phyloP scores from a whole-genome alignment of 768 basidiomycete genomes.

The Boletus patriciae region DNA sequence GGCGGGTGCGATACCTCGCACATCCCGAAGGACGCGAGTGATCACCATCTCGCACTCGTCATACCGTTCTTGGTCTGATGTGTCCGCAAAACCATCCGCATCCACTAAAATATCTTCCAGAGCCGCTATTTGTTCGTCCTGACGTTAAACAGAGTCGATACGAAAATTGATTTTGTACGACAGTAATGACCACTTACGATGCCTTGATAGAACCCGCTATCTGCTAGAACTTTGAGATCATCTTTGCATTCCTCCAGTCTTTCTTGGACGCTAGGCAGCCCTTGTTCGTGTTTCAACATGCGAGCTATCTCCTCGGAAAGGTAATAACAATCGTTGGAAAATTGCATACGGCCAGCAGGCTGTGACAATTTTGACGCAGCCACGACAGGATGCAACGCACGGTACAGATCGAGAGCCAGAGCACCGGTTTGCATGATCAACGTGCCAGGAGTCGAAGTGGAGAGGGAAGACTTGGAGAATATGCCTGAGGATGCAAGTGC shows the following conservation, averaged over 20 bases:
- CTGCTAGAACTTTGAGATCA: conserved; percentile 54
- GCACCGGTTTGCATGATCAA: conserved; percentile 61
- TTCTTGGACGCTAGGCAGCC: conserved; percentile 37
- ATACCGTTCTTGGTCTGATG: conserved; percentile 69
- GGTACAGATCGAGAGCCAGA: conserved; percentile 73
- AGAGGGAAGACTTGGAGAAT: conserved; percentile 37
- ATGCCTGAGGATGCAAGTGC: conserved; percentile 59
- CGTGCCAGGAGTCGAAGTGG: conserved; percentile 45
- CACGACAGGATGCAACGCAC: conserved; percentile 73
- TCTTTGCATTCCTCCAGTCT: conserved; percentile 52
- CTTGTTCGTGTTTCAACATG: conserved; percentile 30
- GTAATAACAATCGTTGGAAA: conserved; percentile 80
- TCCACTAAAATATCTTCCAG: conserved; percentile 47
- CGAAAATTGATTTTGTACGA: neutral
- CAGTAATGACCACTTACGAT: conserved; percentile 49
- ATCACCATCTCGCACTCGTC: conserved; percentile 75
- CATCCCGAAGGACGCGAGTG: conserved; percentile 57
- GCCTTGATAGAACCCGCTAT: conserved; percentile 69
- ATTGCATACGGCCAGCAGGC: conserved; percentile 62
- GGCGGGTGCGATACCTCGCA: conserved; percentile 60
- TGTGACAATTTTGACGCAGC: conserved; percentile 49
- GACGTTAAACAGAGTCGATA: neutral
- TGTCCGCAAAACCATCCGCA: conserved; percentile 67
- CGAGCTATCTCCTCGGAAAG: conserved; percentile 50
- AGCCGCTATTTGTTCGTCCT: conserved; percentile 26